Base-by-base conservation (phyloP, 345 rosid species). In the Gossypium australe region DNA sequence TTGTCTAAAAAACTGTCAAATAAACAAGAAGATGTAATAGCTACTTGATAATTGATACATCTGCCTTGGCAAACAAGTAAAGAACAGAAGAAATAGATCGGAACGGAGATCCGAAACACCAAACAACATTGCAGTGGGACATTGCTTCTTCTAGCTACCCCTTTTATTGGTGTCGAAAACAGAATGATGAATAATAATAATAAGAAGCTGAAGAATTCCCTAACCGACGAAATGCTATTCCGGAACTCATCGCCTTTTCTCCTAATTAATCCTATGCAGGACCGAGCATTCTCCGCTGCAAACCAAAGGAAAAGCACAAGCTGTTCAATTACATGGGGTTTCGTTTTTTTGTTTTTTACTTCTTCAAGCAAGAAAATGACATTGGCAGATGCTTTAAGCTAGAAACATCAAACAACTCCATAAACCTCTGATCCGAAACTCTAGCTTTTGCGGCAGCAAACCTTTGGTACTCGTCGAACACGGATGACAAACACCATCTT, bases 361-460 rank as follows among this genome's bases (percentile, higher is more conserved):
- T 87, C 83, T 75, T 88, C 20, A 80, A 84, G 84, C 85, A 87
- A 70, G 97, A 87, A 88, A 87, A 90, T 68, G 94, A 82, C 87
- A 88, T 74, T 25, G 97, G 90, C 53, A 79, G 72, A 60, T 90
- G 87, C 81, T 85, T 89, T 75, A 92, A 82, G 90, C 84, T 79
- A 62, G 97, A 88, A 73, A 87, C 84, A 75, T 94, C 97, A 78
- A 94, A 91, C 78, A 85, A 79, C 86, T 92, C 97, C 95, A 91
- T 89, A 79, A 94, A 94, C 88, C 84, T 92, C 86, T 91, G 92
- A 84, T 94, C 98, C 3, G 97, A 82, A 55, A 89, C 89, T 81
- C 98, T 91, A 66, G 98, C 95, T 85, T 94, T 94, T 3, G 94
- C 93, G 2, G 97, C 98, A 34, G 98, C 98, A 70, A 88, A 94